A percentile compares a stretch with the other conserved stretches of the same genome.
These are phyloP conservation scores for Bolboschoenus planiculmis DNA, from an alignment of 176 grass and related monocot genomes.

Conservation along the genomic window DNA sequence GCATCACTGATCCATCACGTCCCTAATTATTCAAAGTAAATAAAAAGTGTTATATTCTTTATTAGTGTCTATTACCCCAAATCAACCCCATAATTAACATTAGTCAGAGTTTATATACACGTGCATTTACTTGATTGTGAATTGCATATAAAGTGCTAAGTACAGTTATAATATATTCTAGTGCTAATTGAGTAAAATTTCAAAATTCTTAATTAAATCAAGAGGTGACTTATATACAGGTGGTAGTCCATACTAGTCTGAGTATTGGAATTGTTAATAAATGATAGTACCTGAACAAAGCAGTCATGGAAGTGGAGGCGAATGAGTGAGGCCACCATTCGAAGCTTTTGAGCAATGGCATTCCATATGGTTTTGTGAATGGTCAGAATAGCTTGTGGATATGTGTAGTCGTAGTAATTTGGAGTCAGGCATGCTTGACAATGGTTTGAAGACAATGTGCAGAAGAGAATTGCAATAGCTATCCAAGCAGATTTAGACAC, in stretches of 20 bases:
- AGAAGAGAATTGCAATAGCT: not conserved
- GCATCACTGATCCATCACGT: conserved; percentile 1
- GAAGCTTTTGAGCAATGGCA: not conserved
- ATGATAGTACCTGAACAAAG: not conserved
- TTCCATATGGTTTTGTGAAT: not conserved
- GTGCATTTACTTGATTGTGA: no score
- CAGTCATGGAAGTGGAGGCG: conserved; percentile 8
- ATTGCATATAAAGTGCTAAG: no score
- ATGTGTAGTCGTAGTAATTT: conserved; percentile 8
- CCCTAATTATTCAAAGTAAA: not conserved
- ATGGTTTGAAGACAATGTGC: not conserved
- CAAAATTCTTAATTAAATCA: no score
- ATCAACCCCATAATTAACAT: no score
- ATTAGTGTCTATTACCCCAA: no score
- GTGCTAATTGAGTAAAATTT: no score
- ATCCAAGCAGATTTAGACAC: not conserved
- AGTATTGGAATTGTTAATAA: no score
- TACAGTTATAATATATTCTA: no score
- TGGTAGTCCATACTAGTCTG: no score
- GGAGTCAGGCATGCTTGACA: not conserved
- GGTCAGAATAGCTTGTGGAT: not conserved
- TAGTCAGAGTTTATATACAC: no score
- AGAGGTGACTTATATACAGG: no score
- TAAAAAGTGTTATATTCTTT: no score
- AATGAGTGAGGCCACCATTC: not conserved